Conservation (phyloP, 129 eudicot species). For the Lonicera japonica region DNA sequence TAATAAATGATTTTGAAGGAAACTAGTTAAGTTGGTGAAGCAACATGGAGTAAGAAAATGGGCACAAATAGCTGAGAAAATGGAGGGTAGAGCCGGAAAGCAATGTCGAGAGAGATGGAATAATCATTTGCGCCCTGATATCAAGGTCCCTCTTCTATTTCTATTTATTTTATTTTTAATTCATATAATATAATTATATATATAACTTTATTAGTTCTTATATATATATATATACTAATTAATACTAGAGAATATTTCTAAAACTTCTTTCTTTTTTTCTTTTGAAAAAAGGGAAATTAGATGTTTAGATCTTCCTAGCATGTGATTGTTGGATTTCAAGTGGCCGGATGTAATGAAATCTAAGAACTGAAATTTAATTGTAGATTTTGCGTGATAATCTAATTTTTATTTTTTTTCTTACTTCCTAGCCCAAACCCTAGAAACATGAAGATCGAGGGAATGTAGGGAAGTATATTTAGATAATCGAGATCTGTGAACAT, state of each 20-base stretch:
- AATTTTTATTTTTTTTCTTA: too few species aligned
- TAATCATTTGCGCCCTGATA: slow-evolving; percentile 75
- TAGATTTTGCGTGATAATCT: too few species aligned
- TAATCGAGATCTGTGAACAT: too few species aligned
- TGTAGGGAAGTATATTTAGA: too few species aligned
- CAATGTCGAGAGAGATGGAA: slow-evolving; percentile 83
- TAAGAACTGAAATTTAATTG: not conserved
- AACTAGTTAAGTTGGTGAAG: slow-evolving; percentile 38
- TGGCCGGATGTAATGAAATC: not conserved
- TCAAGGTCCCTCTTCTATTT: slow-evolving; percentile 31
- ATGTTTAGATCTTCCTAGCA: not conserved
- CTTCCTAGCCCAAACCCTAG: too few species aligned
- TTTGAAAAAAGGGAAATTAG: too few species aligned
- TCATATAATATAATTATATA: too few species aligned
- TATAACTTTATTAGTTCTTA: too few species aligned
- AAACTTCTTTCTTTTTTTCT: too few species aligned
- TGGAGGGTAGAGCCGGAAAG: slow-evolving; percentile 62
- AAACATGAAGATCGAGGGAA: too few species aligned
- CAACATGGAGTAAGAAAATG: slow-evolving; percentile 53
- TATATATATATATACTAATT: too few species aligned
- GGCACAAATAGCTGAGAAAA: slow-evolving; percentile 48
- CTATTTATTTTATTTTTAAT: not conserved
- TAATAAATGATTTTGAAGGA: slow-evolving; percentile 24
- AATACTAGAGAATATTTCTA: too few species aligned
- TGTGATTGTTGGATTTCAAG: not conserved